Evolutionary conservation across 176 grass and related monocot species (phyloP).

Genomic region (Eremochloa ophiuroides): DNA sequence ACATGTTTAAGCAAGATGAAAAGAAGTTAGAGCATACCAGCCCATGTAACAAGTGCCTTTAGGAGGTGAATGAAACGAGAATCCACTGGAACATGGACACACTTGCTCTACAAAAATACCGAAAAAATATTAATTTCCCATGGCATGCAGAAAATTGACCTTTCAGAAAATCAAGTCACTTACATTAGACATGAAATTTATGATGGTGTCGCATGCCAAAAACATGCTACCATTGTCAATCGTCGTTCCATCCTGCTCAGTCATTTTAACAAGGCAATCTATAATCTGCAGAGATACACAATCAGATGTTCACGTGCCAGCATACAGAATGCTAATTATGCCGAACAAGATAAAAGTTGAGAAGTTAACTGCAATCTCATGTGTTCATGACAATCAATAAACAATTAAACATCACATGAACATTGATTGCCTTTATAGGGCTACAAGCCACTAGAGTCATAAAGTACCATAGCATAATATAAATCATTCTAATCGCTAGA

Average conservation of each 20-base stretch:
- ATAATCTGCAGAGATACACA: slow-evolving; percentile 47
- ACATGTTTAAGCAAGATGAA: background rate
- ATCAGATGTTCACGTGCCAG: background rate
- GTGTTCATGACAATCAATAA: background rate
- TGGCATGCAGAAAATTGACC: background rate
- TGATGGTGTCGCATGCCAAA: slow-evolving; percentile 83
- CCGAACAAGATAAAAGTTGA: background rate
- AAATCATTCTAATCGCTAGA: slow-evolving; percentile 3
- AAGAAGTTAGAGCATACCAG: slow-evolving; percentile 68
- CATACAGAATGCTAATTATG: background rate
- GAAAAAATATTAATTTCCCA: slow-evolving; percentile 1
- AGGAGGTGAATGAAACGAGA: slow-evolving; percentile 48
- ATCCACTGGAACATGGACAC: slow-evolving; percentile 46
- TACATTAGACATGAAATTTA: slow-evolving; percentile 76
- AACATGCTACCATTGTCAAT: slow-evolving; percentile 59
- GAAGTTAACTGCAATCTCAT: background rate
- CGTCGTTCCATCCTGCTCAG: slow-evolving; percentile 37
- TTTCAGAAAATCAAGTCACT: slow-evolving; percentile 30
- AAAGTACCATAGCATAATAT: background rate
- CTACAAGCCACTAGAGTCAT: background rate
- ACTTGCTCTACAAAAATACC: slow-evolving; percentile 46
- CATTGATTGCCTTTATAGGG: background rate
- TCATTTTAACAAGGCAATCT: slow-evolving; percentile 74
- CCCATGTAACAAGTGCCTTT: slow-evolving; percentile 55
- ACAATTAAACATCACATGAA: background rate